Evolutionary conservation across 345 rosid genomes (phyloP).

Genomic region (Physaria fendleri): DNA sequence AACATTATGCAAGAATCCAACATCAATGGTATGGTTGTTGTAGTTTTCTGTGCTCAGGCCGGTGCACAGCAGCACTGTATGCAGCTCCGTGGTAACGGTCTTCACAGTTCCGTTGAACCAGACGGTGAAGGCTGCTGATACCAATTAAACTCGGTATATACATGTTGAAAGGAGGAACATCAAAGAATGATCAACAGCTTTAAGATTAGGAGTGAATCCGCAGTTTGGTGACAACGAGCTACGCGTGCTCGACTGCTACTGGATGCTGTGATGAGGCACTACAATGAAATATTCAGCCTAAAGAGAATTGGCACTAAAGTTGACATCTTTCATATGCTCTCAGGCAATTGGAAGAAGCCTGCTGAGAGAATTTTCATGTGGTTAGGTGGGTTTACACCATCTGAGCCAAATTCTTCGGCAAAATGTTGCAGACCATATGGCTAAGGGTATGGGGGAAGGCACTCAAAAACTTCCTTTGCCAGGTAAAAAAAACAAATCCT

Average conservation of each 20-base stretch:
- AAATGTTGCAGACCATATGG: constrained; percentile 91
- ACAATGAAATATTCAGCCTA: constrained; percentile 63
- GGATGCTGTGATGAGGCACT: constrained; percentile 73
- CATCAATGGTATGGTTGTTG: too few relatives aligned
- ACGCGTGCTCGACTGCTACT: constrained; percentile 54
- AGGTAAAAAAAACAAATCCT: constrained; percentile 35
- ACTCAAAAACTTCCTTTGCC: constrained; percentile 83
- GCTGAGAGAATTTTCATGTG: constrained; percentile 95
- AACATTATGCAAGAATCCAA: too few relatives aligned
- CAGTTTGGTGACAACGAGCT: constrained; percentile 60
- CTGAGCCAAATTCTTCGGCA: constrained; percentile 65
- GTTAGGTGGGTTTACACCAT: constrained; percentile 94
- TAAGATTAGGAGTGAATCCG: constrained; percentile 66
- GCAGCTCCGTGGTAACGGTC: too few relatives aligned
- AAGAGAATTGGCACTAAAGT: constrained; percentile 69
- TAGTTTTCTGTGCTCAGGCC: too few relatives aligned
- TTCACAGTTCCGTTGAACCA: too few relatives aligned
- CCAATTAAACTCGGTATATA: too few relatives aligned
- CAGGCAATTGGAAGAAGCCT: constrained; percentile 97
- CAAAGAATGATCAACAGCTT: constrained; percentile 58
- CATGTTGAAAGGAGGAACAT: constrained; percentile 93
- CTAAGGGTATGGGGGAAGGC: constrained; percentile 80
- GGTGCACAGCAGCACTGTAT: too few relatives aligned
- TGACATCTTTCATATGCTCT: constrained; percentile 90
- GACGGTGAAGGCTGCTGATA: too few relatives aligned